Conservation (phyloP, 371 early-diverging fungal genomes). For the Nematocida ausubeli region DNA sequence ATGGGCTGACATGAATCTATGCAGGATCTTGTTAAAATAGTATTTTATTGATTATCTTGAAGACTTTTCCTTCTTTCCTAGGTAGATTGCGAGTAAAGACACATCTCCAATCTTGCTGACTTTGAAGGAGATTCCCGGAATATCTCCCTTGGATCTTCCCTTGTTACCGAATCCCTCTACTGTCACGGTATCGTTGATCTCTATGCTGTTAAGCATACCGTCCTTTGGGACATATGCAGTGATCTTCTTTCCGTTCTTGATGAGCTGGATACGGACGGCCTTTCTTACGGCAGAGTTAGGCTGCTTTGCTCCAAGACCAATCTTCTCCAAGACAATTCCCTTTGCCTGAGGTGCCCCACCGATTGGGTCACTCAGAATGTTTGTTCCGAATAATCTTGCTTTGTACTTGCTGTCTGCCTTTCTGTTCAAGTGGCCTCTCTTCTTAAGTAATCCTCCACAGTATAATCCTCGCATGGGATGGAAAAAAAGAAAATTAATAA, state of each 20-base stretch:
- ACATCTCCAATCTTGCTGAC: conserved; percentile 99
- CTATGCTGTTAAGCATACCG: conserved; percentile 95
- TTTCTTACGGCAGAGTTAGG: conserved; percentile 99
- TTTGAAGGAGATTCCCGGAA: conserved; percentile 99
- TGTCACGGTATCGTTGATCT: conserved; percentile 75
- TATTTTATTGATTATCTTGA: conserved; percentile 72
- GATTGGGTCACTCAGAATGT: conserved; percentile 82
- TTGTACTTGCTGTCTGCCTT: conserved; percentile 98
- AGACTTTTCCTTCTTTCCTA: conserved; percentile 99
- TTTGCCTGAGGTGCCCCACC: conserved; percentile 98
- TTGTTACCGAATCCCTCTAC: conserved; percentile 70
- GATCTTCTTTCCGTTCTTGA: conserved; percentile 99
- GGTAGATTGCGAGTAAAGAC: conserved; percentile 92
- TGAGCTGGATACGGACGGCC: conserved; percentile 98
- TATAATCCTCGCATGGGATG: conserved; percentile 75
- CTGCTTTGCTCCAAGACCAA: conserved; percentile 99
- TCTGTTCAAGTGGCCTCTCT: conserved; percentile 84
- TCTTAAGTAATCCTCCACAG: conserved; percentile 94
- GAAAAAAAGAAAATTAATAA: conserved; percentile 61
- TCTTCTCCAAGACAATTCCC: conserved; percentile 94
- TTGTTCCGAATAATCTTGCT: conserved; percentile 91
- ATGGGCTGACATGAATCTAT: too few relatives aligned
- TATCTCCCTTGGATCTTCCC: conserved; percentile 90
- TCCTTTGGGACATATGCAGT: conserved; percentile 99
- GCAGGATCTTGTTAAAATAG: too few relatives aligned